Base-by-base conservation (phyloP, 176 grass and related monocot species). In the Hsuehochloa calcarea region DNA sequence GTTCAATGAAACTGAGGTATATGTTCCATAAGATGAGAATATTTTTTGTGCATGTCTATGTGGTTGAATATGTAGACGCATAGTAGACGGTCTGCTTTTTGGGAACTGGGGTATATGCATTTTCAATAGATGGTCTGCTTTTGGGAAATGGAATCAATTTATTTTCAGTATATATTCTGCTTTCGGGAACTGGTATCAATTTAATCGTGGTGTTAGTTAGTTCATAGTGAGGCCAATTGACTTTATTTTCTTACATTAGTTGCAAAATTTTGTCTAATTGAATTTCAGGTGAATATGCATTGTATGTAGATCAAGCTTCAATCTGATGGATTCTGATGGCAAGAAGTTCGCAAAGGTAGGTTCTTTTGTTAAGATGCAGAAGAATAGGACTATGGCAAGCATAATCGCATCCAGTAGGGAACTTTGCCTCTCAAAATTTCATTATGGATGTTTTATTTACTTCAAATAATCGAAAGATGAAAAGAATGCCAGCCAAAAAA, bases 301-400 rank as follows among this genome's bases (percentile, higher is more conserved):
- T 85, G 73, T 34, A 56, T 25, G 19, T 80, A 79, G 46, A 80
- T 12, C 80, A 70, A 82, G 50, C 35, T 87, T 43, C 59, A 84
- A 73, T 88, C 67, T 87, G 51, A 93, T 93, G 91, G 91, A 93
- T 74, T 69, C 89, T 70, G 89, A 89, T 15, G 79, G 69, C 29
- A 91, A 91, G 83, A 94, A 94, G 75, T 94, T 94, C 78, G 92
- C 89, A 76, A 94, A 86, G 81, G 45, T 11, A 14, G 14, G 45
- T 1, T 11, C 12, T 47, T 47, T 47, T 47, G 45, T 47, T 85
- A 19, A 55, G 37, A 85, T 60, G 19, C 9, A 56, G 45, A 64
- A 76, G 55, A 38, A 16, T 51, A 40, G 14, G 1, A 25, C 4
- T 49, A 9, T 34, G 15, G 58, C 55, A 47, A 61, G 23, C 25